Conservation (phyloP, 2,329 filamentous ascomycete species). For the Myriangium duriaei region DNA sequence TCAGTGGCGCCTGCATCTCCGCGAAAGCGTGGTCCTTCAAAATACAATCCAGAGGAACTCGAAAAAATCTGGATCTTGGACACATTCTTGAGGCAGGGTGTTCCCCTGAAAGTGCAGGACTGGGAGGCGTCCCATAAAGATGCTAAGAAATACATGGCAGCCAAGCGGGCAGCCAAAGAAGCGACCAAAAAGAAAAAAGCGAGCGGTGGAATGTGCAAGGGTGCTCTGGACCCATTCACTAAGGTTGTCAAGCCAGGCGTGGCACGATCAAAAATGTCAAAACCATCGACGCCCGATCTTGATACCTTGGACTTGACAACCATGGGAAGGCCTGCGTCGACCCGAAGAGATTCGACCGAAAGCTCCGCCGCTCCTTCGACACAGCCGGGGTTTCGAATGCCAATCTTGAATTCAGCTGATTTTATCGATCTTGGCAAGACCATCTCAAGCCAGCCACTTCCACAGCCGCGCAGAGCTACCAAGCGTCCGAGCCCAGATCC, state of each 20-base stretch:
- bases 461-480: background rate
- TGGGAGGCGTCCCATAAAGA: conserved; percentile 42
- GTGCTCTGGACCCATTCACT: conserved; percentile 14
- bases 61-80: conserved; percentile 60
- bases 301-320: conserved; percentile 9
- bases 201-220: conserved; percentile 12
- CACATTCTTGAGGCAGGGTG: conserved; percentile 49
- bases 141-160: conserved; percentile 18
- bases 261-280: background rate
- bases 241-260: conserved; percentile 13
- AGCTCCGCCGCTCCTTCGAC: background rate
- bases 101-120: conserved; percentile 51
- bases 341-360: background rate
- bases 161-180: conserved; percentile 17
- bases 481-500: conserved; percentile 7
- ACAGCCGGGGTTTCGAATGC: background rate
- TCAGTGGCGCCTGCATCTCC: conserved; percentile 22
- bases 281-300: background rate
- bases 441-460: background rate
- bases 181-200: conserved; percentile 8
- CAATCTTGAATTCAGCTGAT: conserved; percentile 4
- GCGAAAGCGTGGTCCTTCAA: conserved; percentile 31
- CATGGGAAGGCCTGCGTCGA: background rate
- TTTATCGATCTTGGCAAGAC: conserved; percentile 1
- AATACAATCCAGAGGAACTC: conserved; percentile 53